Base-by-base conservation (phyloP, 2,329 filamentous ascomycete species). In the Zalaria sp. region DNA sequence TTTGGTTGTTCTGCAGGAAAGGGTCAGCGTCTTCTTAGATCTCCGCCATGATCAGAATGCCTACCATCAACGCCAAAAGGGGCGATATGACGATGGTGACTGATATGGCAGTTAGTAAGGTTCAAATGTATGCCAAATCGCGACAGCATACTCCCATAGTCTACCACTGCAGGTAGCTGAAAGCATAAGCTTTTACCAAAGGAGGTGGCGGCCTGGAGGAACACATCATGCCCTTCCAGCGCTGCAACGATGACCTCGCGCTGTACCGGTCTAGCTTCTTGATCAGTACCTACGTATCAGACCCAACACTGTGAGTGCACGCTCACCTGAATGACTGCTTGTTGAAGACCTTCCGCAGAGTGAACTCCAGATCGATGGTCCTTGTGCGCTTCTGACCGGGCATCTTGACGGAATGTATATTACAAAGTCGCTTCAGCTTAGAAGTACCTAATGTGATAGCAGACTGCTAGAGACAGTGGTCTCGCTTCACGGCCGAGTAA, bases 141-240 rank as follows among this genome's bases (percentile, higher is more conserved):
- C 25, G n/a, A 27, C 8, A 4, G 73, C 79, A 55, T 65, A 87
- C 83, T 86, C 49, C 89, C 89, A 59, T 80, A 77, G 53, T 89
- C 82, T 43, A 94, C 79, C 28, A 95, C 79, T 25, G 88, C 88
- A 5, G 88, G 88, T 1, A 95, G 71, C 58, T 95, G 88, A 57
- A 89, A 95, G 64, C 89, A 95, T 41, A 95, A 62, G 55, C 85
- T 93, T 62, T 95, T 95, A 35, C 88, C 89, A 59, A 95, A 95
- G 6, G 81, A 85, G 3, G 83, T 88, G 42, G 83, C 83, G 37
- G 89, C 89, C 61, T 95, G 89, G 1, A 96, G 73, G 56, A 93
- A 95, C 35, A 96, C 82, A 79, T 96, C 89, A 47, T 88, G 72
- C 10, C 85, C 82, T 43, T 82, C 76, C 5, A 95, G 69, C 3